phyloP scores from a whole-genome alignment of 345 rosid genomes.

The Citrus unshiu region DNA sequence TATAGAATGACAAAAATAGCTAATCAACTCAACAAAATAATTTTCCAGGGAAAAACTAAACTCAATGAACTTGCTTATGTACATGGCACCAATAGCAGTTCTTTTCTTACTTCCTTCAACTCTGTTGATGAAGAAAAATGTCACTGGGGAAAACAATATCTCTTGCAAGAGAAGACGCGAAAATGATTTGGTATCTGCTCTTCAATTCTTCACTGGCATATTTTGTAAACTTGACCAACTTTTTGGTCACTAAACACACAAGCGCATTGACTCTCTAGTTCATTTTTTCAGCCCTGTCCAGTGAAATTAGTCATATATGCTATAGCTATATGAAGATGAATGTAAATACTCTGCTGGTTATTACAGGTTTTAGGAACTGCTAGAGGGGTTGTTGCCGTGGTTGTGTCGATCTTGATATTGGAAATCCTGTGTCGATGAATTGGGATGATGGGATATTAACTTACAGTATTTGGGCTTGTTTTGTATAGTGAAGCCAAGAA shows the following conservation, averaged over 20 bases:
- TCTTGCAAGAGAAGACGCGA: constrained; percentile 50
- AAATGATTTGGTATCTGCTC: constrained; percentile 44
- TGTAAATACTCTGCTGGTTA: not conserved
- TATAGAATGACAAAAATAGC: not conserved
- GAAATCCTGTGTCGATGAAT: constrained; percentile 49
- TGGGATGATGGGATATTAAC: constrained; percentile 57
- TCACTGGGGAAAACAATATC: constrained; percentile 31
- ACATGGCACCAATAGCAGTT: constrained; percentile 57
- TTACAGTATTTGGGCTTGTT: constrained; percentile 50
- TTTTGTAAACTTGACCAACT: constrained; percentile 56
- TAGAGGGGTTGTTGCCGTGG: constrained; percentile 60
- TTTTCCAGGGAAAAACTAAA: constrained; percentile 51
- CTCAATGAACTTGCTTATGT: constrained; percentile 53
- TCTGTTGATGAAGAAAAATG: constrained; percentile 49
- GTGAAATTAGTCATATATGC: too few relatives aligned
- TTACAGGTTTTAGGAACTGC: constrained; percentile 65
- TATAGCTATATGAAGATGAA: too few relatives aligned
- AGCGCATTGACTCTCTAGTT: constrained; percentile 44
- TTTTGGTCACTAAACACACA: constrained; percentile 55
- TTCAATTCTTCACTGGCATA: constrained; percentile 52
- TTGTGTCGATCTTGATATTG: constrained; percentile 50
- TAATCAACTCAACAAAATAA: not conserved
- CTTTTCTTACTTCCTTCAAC: constrained; percentile 50
- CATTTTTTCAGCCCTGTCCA: not conserved
- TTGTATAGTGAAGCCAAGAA: constrained; percentile 55